Base-by-base conservation (phyloP, 345 rosid genomes). In the Acer saccharum region DNA sequence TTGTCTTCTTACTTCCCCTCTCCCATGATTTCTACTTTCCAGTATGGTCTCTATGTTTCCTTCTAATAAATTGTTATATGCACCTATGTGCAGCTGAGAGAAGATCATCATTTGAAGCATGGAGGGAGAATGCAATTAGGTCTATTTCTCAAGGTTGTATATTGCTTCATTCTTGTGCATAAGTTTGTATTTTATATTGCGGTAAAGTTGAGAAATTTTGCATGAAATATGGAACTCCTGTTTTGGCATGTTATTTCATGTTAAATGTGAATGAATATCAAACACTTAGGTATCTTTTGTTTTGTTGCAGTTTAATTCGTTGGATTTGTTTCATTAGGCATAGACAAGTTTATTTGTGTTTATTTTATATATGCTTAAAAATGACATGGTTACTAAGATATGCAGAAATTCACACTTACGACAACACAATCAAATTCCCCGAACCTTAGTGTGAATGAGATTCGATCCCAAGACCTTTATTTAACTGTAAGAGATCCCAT, bases 51-150 rank as follows among this genome's bases (percentile, higher is more conserved):
- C 20, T n/a, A 3, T 43, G 14, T 8, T 76, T 50, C 16, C 16
- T 46, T 61, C 58, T 50, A 64, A 25, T 32, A 55, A 21, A 57
- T 11, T 79, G 20, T 78, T 79, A 35, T 23, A 4, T 78, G 44
- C 35, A 25, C 44, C 71, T 35, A 55, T 50, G 50, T 81, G 84
- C 90, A 94, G 97, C 88, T 96, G 58, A 88, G 90, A 86, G 98
- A 92, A 83, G 97, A 96, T 83, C 99, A 95, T 79, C 99, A 92
- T 87, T 79, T 96, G 55, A 92, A 96, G 88, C 98, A 96, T 80
- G 97, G 97, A 75, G 99, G 98, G 75, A 89, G 98, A 88, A 96
- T 96, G 97, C 98, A 96, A 79, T 83, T 96, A 73, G 99, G 97
- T 75, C 99, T 91, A 9, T 96, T 90, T 74, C 86, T 96, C 70